Evolutionary conservation across 202 grass and related monocot genomes (phyloP), one percentile per base, ranked within the genome.

Genomic region (Bolboschoenoplectus hybrid): DNA sequence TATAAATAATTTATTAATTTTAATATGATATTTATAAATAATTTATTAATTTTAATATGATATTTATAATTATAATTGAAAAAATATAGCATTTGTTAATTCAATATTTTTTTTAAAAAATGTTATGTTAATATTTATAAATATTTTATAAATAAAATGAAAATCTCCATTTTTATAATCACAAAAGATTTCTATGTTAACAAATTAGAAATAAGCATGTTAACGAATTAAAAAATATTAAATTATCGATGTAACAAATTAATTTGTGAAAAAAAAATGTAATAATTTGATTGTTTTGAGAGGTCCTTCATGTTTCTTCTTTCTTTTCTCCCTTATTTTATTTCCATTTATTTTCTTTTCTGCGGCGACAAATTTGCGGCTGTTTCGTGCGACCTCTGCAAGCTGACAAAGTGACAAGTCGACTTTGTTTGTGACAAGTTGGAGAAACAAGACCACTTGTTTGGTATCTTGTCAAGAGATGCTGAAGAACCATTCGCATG

Each of bases 361-460:
- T 5, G 46, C 52, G 71, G 71, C 9, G 46, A 14, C 71, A 36
- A 75, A 75, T 52, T 53, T 75, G 72, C 26, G 72, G 72, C 47
- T 75, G 47, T 75, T 53, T 34, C 49, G 72, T 75, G 72, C 11
- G 26, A 75, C 47, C 26, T 75, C 7, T 53, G 10, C 20, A 75
- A 53, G 49, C 20, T 53, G 72, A 12, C 20, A 75, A 53, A 46
- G 9, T 53, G 72, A 35, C 72, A 53, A 16, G 10, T 53, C 9
- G 47, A 53, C 20, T 51, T 52, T 75, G 72, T 26, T 26, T 26
- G 26, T 26, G 20, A 75, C 72, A 46, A 16, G 45, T 75, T 75
- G 72, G 47, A 26, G 20, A 75, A 75, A 75, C 72, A 52, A 75
- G 53, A 75, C 72, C 72, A 75, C 72, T 75, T 36, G 71, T 75